Percentiles rank a stretch among this genome's conserved stretches.
phyloP scores from a whole-genome alignment of 2,329 filamentous ascomycete species.

The Diaporthe capsici region DNA sequence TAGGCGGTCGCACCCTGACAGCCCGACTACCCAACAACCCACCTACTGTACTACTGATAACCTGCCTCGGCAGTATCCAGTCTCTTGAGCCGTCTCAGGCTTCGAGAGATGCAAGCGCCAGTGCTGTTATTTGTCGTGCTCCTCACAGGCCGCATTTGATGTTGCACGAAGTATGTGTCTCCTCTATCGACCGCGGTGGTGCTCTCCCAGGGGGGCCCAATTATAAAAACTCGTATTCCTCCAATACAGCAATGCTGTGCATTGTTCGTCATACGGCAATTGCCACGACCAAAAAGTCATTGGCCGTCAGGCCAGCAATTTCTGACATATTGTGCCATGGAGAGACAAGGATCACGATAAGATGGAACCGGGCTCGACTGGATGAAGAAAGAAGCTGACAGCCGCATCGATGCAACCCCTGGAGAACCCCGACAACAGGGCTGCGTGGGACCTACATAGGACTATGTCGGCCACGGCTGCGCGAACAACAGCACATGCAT shows the following conservation, averaged over 20 bases:
- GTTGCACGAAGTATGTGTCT: conserved; percentile 34
- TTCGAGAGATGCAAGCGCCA: neutral
- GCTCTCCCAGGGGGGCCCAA: conserved; percentile 39
- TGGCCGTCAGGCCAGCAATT: conserved; percentile 18
- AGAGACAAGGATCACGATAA: conserved; percentile 39
- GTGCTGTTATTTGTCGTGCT: conserved; percentile 1
- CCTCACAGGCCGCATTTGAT: conserved; percentile 9
- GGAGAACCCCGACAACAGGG: conserved; percentile 22
- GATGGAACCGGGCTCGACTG: conserved; percentile 33
- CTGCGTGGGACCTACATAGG: conserved; percentile 17
- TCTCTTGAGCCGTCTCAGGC: neutral
- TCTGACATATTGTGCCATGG: conserved; percentile 31
- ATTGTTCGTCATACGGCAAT: conserved; percentile 38
- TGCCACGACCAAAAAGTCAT: conserved; percentile 33
- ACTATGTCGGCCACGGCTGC: conserved; percentile 3
- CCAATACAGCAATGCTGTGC: conserved; percentile 38
- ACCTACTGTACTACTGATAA: neutral
- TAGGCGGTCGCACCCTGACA: neutral
- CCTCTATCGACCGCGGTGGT: conserved; percentile 33
- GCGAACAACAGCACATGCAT: conserved; percentile 21
- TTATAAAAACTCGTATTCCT: conserved; percentile 42
- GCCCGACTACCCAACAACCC: neutral
- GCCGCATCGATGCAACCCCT: conserved; percentile 29
- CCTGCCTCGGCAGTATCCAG: neutral
- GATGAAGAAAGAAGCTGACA: conserved; percentile 31